Evolutionary conservation across 169 alveolate species (phyloP).

Genomic region (Prorocentrum cordatum): DNA sequence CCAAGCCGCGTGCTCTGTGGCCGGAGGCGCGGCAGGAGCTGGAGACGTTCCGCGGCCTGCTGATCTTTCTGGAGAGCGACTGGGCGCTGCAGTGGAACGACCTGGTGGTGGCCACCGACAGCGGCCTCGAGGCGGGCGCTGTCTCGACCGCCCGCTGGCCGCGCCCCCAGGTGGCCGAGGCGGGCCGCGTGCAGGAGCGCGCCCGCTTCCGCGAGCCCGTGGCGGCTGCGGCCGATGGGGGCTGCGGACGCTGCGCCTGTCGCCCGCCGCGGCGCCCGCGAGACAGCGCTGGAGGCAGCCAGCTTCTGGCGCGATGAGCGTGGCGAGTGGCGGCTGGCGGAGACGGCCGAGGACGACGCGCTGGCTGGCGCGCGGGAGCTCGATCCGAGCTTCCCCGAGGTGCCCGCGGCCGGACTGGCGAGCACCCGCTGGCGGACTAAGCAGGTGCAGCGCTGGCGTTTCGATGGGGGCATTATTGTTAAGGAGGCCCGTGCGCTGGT

Average conservation of each 20-base stretch:
- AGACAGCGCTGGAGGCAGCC: not conserved
- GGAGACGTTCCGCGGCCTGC: not conserved
- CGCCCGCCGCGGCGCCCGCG: not conserved
- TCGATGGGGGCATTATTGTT: not conserved
- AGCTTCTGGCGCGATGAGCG: not conserved
- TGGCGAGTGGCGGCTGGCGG: not conserved
- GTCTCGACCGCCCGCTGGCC: not conserved
- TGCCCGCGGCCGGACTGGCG: not conserved
- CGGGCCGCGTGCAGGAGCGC: not conserved
- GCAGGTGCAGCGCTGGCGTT: not conserved
- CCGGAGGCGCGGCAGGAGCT: not conserved
- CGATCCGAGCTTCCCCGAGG: not conserved
- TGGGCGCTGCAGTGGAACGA: not conserved
- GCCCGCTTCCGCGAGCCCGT: not conserved
- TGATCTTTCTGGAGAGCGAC: slow-evolving; percentile 6
- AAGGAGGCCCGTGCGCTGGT: slow-evolving; percentile 15
- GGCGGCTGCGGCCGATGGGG: too few species aligned
- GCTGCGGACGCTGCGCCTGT: too few species aligned
- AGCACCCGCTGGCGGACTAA: not conserved
- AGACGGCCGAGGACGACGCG: not conserved
- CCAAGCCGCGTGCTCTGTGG: not conserved
- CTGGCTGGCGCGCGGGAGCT: not conserved
- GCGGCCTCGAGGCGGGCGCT: not conserved
- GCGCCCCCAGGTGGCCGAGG: not conserved
- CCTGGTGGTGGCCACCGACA: not conserved